Conservation (phyloP, 345 rosid genomes). For the Excoecaria cochinchinensis region DNA sequence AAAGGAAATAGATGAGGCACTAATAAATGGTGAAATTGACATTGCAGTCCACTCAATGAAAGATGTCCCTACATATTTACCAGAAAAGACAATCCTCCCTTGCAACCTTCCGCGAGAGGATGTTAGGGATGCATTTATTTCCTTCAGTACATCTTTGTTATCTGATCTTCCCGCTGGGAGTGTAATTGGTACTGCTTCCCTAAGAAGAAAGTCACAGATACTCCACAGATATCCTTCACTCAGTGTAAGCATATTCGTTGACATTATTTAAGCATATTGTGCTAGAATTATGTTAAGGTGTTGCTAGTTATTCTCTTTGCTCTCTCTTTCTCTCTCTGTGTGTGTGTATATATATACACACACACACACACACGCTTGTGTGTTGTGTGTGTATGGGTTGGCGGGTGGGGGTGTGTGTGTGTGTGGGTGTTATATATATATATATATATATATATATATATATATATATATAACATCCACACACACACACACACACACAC, state of each 20-base stretch:
- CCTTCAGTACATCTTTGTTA: slow-evolving; percentile 53
- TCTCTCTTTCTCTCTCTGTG: too few species aligned
- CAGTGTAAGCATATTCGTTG: slow-evolving; percentile 39
- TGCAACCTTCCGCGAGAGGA: slow-evolving; percentile 93
- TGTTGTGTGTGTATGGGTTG: too few species aligned
- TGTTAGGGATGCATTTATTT: slow-evolving; percentile 93
- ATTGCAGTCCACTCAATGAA: slow-evolving; percentile 99
- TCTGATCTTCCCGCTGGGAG: slow-evolving; percentile 88
- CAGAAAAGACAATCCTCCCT: slow-evolving; percentile 76
- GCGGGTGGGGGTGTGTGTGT: too few species aligned
- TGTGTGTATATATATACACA: too few species aligned
- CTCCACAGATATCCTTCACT: slow-evolving; percentile 85
- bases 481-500: too few species aligned
- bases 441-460: too few species aligned
- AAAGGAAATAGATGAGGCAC: slow-evolving; percentile 93
- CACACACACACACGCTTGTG: too few species aligned
- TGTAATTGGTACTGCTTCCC: slow-evolving; percentile 92
- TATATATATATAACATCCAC: too few species aligned
- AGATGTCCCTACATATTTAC: slow-evolving; percentile 95
- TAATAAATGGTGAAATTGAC: slow-evolving; percentile 80
- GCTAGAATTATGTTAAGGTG: background rate
- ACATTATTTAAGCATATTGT: background rate
- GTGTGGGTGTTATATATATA: too few species aligned
- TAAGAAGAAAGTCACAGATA: slow-evolving; percentile 91
- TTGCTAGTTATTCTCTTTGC: background rate